These are phyloP conservation scores for Stevia rebaudiana DNA, from an alignment of 140 eudicot species.

Conservation along the genomic window DNA sequence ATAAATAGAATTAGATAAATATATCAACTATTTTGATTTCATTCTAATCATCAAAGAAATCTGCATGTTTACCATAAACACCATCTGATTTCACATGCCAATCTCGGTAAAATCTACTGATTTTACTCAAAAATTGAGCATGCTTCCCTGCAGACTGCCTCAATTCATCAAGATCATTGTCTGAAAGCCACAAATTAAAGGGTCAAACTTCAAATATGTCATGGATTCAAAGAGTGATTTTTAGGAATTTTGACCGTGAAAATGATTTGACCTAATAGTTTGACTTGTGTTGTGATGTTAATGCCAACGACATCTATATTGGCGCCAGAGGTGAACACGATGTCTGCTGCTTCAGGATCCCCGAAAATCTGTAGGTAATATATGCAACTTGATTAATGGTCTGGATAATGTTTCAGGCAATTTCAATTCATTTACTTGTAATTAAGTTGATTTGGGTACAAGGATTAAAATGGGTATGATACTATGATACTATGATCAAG, in stretches of 20 bases:
- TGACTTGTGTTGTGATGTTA: constrained; percentile 89
- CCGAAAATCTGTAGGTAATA: constrained; percentile 60
- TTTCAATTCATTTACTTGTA: neutral
- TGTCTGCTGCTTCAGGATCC: constrained; percentile 96
- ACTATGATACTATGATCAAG: no score
- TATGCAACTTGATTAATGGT: neutral
- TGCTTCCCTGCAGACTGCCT: constrained; percentile 52
- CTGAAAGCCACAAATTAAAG: constrained; percentile 34
- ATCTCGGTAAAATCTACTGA: constrained; percentile 70
- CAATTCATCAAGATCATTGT: constrained; percentile 50
- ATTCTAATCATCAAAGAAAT: neutral
- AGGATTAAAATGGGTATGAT: neutral
- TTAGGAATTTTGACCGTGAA: neutral
- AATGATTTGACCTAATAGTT: constrained; percentile 58
- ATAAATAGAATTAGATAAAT: neutral
- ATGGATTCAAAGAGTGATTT: no score
- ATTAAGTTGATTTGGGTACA: neutral
- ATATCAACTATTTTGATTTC: neutral
- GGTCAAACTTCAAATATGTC: neutral
- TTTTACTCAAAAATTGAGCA: constrained; percentile 47
- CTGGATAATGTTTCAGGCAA: neutral
- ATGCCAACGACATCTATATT: constrained; percentile 76
- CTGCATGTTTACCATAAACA: constrained; percentile 44
- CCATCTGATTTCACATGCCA: constrained; percentile 95
- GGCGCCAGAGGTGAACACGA: constrained; percentile 87